Base-by-base conservation (phyloP, 306 rosid species). In the Fragaria ananassa region DNA sequence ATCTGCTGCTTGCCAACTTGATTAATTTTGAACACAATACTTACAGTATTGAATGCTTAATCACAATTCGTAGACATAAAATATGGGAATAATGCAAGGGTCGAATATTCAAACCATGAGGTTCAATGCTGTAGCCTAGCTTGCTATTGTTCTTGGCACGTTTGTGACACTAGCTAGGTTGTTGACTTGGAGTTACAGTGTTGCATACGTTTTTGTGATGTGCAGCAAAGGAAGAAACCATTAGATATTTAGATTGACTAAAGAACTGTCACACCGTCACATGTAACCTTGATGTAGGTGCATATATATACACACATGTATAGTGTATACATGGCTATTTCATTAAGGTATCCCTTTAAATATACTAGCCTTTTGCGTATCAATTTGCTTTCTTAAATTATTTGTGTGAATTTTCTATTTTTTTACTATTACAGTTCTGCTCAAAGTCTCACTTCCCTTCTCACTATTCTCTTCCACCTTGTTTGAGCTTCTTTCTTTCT, bases 271-370 rank as follows among this genome's bases (percentile, higher is more conserved):
- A 31, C 34, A 31, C 34, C 3, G 41, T 72, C 50, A 21, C 17
- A 72, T 72, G 76, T 34, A 51, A 35, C 75, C 21, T 71, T 35
- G 35, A 13, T 71, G n/a, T n/a, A n/a, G 41, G 46, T 49, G 62
- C 29, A 70, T 31, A 31, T 31, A 31, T 2, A 29, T 1, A 29
- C 29, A n/a, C 2, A 31, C 34, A 31, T 31, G 34, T 31, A 2
- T 31, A 31, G 4, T 31, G 4, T 31, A 31, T 3, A 31, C 34
- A 31, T 2, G 34, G 0, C 34, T 0, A 0, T 31, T 31, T 31
- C 34, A 31, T 2, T 2, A 3, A 31, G 34, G 34, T 2, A 3
- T 31, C 34, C 34, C 34, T 31, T 31, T 31, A 31, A 29, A 29
- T 29, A 29, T 29, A 29, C 31, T 29, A 2, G 31, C 3, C 31